Evolutionary conservation across 2,329 filamentous ascomycete species (phyloP).

Genomic region (Didymella exigua): DNA sequence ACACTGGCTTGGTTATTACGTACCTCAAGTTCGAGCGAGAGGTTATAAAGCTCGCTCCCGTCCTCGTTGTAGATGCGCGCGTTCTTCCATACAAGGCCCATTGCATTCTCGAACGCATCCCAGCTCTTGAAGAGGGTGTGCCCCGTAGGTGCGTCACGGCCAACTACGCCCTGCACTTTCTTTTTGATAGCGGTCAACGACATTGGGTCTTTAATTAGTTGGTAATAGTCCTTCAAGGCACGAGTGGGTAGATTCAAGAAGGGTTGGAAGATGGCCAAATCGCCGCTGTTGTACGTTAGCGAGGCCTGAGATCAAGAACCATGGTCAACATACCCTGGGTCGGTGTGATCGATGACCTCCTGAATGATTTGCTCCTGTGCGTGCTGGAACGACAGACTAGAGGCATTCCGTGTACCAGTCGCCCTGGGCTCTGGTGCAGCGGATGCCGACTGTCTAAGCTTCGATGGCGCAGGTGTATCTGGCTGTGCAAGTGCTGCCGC

Average conservation of each 20-base stretch:
- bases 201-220: conserved; percentile 78
- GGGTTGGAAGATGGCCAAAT: conserved; percentile 71
- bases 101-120: conserved; percentile 79
- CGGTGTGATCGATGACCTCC: conserved; percentile 70
- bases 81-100: conserved; percentile 84
- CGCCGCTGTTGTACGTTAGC: conserved; percentile 49
- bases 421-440: conserved; percentile 27
- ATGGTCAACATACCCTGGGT: conserved; percentile 50
- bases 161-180: conserved; percentile 73
- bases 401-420: conserved; percentile 45
- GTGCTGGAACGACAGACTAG: conserved; percentile 70
- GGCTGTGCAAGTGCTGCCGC: conserved; percentile 35
- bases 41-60: conserved; percentile 78
- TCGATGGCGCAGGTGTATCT: conserved; percentile 43
- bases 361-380: conserved; percentile 85
- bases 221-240: conserved; percentile 82
- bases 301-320: background rate
- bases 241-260: conserved; percentile 81
- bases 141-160: conserved; percentile 65
- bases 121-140: conserved; percentile 78
- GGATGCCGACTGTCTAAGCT: conserved; percentile 39
- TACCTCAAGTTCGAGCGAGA: conserved; percentile 82
- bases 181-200: conserved; percentile 80
- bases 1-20: conserved; percentile 13
- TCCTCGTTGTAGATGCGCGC: conserved; percentile 91